Evolutionary conservation across 2,329 filamentous ascomycete species (phyloP), one percentile per base, ranked within the genome.

Genomic region (Colletotrichum paranaense): DNA sequence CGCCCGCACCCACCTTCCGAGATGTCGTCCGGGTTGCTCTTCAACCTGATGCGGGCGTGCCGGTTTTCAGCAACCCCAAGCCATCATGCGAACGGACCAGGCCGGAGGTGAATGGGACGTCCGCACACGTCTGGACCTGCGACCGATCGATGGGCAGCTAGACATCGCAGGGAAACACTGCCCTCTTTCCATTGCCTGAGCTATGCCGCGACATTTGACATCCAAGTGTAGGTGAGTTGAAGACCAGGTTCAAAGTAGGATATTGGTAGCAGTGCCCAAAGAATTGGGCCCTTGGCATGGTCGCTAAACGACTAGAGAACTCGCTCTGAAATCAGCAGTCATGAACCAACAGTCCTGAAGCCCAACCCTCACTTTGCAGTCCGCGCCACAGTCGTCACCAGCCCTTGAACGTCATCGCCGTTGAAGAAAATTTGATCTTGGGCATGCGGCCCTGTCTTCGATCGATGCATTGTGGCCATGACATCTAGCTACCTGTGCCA

Each of bases 391-490:
- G 26, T 63, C n/a, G 28, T 19, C 35, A 26, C 53, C n/a, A 53
- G 59, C n/a, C 19, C 14, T 55, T 52, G 46, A n/a, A 69, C 59
- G 49, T 12, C 4, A 32, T 24, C 62, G 65, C 46, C 58, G 65
- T 68, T 53, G 65, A 59, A 72, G 58, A 49, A 66, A 72, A 52
- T n/a, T 11, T 72, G 26, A 19, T 24, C 58, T 62, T 63, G 22
- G 26, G 5, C 56, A 28, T 26, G 19, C 52, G 19, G 24, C 49
- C 22, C 16, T 46, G 66, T 5, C 32, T 64, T 35, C 32, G 30
- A 67, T 63, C 30, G 58, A 38, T 30, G 26, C 42, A 53, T 26
- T 24, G 28, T 59, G 42, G 42, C 42, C 19, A 11, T 2, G 42
- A 11, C 38, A 42, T 16, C 38, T 42, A 8, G 38, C 38, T 19